Conservation (phyloP, 1,284 basidiomycete species). For the Agaricales sp. region DNA sequence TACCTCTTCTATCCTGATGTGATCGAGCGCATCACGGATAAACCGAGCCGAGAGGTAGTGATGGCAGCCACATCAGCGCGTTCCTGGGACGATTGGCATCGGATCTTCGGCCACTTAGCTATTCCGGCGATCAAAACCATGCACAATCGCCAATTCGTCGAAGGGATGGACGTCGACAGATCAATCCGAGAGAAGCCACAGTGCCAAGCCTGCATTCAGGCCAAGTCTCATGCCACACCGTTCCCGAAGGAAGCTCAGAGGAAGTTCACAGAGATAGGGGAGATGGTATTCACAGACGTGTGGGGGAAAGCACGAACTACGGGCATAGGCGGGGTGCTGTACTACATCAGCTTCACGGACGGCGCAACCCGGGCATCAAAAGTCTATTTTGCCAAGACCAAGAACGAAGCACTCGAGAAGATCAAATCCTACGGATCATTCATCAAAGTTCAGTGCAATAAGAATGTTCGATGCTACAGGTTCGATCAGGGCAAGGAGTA, state of each 20-base stretch:
- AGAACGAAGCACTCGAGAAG: constrained; percentile 12
- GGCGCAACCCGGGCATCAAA: constrained; percentile 11
- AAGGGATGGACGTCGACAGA: constrained; percentile 18
- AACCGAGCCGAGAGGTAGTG: constrained; percentile 9
- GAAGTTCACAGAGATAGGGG: constrained; percentile 13
- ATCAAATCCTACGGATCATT: constrained; percentile 15
- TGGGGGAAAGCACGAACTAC: constrained; percentile 15
- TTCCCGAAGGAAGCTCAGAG: constrained; percentile 13
- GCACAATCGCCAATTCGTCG: constrained; percentile 16
- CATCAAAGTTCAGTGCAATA: constrained; percentile 12
- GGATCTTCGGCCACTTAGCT: constrained; percentile 21
- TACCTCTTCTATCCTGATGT: not conserved
- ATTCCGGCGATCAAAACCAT: constrained; percentile 13
- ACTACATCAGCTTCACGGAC: constrained; percentile 18
- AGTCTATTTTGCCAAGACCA: constrained; percentile 15
- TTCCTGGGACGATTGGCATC: constrained; percentile 24
- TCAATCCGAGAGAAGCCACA: constrained; percentile 6
- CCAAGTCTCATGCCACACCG: constrained; percentile 18
- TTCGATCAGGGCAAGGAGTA: constrained; percentile 15
- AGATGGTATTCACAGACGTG: constrained; percentile 15
- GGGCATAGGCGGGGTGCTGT: constrained; percentile 12
- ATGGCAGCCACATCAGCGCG: constrained; percentile 7
- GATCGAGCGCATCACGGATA: not conserved
- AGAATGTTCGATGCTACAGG: constrained; percentile 9
- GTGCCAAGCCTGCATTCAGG: constrained; percentile 21